A percentile compares a stretch with the other conserved stretches of the same genome.
phyloP scores from a whole-genome alignment of 2,329 filamentous ascomycete genomes.

The Colletotrichum orchidophilum region DNA sequence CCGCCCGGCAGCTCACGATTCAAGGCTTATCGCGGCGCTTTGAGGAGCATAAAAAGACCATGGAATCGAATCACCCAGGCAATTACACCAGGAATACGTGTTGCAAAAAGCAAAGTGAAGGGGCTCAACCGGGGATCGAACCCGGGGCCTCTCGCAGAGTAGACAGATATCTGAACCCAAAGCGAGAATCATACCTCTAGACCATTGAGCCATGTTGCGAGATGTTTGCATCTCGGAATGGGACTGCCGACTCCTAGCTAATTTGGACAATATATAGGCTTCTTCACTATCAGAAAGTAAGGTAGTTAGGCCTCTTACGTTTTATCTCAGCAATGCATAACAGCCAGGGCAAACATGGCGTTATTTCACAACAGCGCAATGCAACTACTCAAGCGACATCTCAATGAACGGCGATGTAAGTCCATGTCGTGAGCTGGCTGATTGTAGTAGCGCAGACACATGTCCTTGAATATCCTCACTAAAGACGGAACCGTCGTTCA shows the following conservation, averaged over 20 bases:
- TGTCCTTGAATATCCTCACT: not conserved
- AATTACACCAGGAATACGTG: not conserved
- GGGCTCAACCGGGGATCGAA: constrained; percentile 45
- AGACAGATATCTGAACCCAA: constrained; percentile 36
- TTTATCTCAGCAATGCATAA: too few species aligned
- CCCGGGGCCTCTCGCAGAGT: constrained; percentile 45
- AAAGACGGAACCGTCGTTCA: not conserved
- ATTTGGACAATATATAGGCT: not conserved
- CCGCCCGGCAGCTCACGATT: not conserved
- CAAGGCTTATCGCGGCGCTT: not conserved
- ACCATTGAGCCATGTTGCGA: constrained; percentile 39
- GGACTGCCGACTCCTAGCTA: not conserved
- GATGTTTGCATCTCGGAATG: not conserved
- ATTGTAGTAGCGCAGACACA: not conserved
- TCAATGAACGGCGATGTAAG: not conserved
- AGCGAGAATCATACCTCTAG: constrained; percentile 48
- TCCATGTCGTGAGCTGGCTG: not conserved
- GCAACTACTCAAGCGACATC: too few species aligned
- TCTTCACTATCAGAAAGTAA: too few species aligned
- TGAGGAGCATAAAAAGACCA: not conserved
- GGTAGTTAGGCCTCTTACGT: too few species aligned
- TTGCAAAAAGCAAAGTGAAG: constrained; percentile 3
- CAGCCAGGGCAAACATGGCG: not conserved
- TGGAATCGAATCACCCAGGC: not conserved
- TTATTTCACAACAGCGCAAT: not conserved